Base-by-base conservation (phyloP, 2,329 filamentous ascomycete species). In the Cladophialophora psammophila region DNA sequence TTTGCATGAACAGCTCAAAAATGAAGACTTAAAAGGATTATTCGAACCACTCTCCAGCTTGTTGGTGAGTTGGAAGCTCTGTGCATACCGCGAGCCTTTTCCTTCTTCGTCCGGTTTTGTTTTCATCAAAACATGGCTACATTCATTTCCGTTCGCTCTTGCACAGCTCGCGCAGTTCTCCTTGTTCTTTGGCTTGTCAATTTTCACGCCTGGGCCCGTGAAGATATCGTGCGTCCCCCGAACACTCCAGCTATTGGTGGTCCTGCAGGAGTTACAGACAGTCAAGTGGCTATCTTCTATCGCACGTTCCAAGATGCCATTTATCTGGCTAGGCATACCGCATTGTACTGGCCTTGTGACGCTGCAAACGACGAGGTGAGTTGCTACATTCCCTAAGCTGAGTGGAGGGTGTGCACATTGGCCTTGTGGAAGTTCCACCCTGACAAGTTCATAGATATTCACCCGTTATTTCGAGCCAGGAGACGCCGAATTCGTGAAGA, bases 341-440 rank as follows among this genome's bases (percentile, higher is more conserved):
- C 45, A 12, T 26, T 60, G 13, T 60, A 52, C 45, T 60, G 58
- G 58, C 58, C 58, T 3, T 60, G 58, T n/a, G 58, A 60, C 38
- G 40, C 58, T 15, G 32, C 42, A 15, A 53, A 20, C 36, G 58
- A 60, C 32, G 32, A 50, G 36, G 58, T 60, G 18, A 52, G 40
- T 36, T 13, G 42, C 20, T 55, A 26, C 18, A 20, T 55, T 35
- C 3, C 34, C 7, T 7, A 10, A 12, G 20, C 18, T 10, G 45
- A 12, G 20, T 3, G 18, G 6, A 10, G 5, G 18, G 9, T 13
- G 15, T n/a, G 12, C 15, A 42, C 18, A 20, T 26, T 26, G 26
- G 26, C 26, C 4, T 10, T 26, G 18, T 18, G n/a, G 42, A 20
- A n/a, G 26, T 26, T 26, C 5, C 7, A 9, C 18, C 1, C 42